These are phyloP conservation scores for Rhizophagus sp. DNA, from an alignment of 192 early-diverging fungal species.

Conservation along the genomic window DNA sequence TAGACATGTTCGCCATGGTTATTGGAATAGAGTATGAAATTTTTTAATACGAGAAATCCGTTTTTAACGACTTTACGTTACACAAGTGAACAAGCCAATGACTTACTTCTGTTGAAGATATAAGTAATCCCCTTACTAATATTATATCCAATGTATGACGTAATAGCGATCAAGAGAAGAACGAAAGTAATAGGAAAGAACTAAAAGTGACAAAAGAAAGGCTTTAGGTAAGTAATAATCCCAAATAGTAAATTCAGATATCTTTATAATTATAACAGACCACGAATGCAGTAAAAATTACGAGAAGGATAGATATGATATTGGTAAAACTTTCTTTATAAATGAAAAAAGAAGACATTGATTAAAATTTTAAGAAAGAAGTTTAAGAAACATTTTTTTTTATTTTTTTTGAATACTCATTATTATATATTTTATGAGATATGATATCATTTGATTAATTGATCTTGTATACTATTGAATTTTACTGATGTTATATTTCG, in stretches of 20 bases:
- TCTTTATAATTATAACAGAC: not conserved
- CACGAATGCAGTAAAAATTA: not conserved
- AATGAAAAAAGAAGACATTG: not conserved
- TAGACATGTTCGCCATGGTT: constrained; percentile 11
- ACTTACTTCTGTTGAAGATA: no score
- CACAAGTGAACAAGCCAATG: no score
- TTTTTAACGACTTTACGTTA: not conserved
- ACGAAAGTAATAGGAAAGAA: not conserved
- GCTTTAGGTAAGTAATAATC: not conserved
- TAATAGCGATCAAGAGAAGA: not conserved
- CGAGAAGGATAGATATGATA: not conserved
- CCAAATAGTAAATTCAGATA: not conserved
- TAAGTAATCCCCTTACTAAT: no score
- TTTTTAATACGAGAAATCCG: not conserved
- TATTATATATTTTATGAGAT: not conserved
- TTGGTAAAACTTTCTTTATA: not conserved
- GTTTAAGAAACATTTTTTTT: not conserved
- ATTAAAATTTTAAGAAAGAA: not conserved
- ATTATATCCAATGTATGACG: not conserved
- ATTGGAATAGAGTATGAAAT: not conserved
- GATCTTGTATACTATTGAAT: no score
- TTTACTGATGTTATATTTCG: no score
- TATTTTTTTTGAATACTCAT: not conserved
- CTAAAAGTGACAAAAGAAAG: not conserved
- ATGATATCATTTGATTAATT: no score